Conservation (phyloP, 1,139 yeast genomes). For the Candida sanyaensis region DNA sequence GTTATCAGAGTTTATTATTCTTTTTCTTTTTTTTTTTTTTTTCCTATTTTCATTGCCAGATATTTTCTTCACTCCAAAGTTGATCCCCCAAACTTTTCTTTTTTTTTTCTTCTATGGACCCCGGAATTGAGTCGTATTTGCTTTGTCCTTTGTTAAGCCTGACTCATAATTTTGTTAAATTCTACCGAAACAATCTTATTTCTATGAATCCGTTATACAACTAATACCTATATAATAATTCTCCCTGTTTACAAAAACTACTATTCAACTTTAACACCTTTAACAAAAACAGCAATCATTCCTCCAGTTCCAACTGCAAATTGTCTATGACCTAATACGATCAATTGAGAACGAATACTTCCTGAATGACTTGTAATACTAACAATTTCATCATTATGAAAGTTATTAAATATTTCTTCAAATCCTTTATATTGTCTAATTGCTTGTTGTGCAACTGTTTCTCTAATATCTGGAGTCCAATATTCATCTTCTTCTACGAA, state of each 20-base stretch:
- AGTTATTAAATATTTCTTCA: slow-evolving; percentile 32
- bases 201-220: no score
- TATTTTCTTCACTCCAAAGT: no score
- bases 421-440: slow-evolving; percentile 37
- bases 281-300: slow-evolving; percentile 45
- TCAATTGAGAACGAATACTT: slow-evolving; percentile 39
- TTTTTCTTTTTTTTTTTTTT: neutral
- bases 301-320: slow-evolving; percentile 50
- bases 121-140: no score
- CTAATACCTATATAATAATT: neutral
- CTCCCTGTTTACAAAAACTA: neutral
- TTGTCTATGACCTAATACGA: slow-evolving; percentile 42
- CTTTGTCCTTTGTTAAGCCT: no score
- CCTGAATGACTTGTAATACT: slow-evolving; percentile 43
- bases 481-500: slow-evolving; percentile 43
- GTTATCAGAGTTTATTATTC: no score
- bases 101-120: no score
- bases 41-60: no score
- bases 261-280: slow-evolving; percentile 22
- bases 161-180: no score
- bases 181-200: no score
- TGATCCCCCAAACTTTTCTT: no score
- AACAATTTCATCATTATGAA: slow-evolving; percentile 23
- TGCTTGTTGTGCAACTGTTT: slow-evolving; percentile 43
- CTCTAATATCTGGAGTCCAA: slow-evolving; percentile 39